Base-by-base conservation (phyloP, 257 asterid genomes). In the Nicotiana otophora region DNA sequence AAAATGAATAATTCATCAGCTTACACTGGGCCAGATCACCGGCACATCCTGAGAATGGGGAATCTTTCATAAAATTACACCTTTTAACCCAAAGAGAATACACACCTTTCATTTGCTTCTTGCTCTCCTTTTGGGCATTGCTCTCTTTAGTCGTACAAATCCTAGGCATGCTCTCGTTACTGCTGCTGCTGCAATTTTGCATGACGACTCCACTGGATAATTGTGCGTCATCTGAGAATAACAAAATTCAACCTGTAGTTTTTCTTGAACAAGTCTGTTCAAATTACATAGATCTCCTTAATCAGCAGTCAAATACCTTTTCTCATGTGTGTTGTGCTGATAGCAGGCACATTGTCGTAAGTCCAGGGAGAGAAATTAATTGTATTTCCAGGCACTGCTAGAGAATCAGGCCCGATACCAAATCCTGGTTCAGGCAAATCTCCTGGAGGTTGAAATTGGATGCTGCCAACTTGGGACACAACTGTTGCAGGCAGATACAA, bases 121-220 rank as follows among this genome's bases (percentile, higher is more conserved):
- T 69, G 85, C 70, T 83, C 72, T 78, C 87, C 82, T 89, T 84
- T 84, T 87, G 89, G 51, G 63, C 84, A 77, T 82, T 85, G 70
- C 77, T 77, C 78, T 84, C 92, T 74, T 84, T 82, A 67, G 74
- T 75, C n/a, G 81, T 83, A 87, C 89, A 81, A 30, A 84, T 57
- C 78, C 78, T 84, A 81, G 91, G 90, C 68, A 87, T 82, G 86
- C 90, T 88, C n/a, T 93, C 98, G 77, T 84, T 91, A 83, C 94
- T 90, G 81, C 94, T 88, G 86, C 92, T 88, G 90, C 97, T 87
- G 86, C 87, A 87, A 83, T 89, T 93, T 64, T 86, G 84, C 10
- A 84, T 26, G 23, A 81, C 64, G 60, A 84, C 39, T 12, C 85
- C 77, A 60, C 84, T 88, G 53, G 86, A 83, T 78, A 86, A 78